Base-by-base conservation (phyloP, 306 rosid species). In the Quercus berberidifolia region DNA sequence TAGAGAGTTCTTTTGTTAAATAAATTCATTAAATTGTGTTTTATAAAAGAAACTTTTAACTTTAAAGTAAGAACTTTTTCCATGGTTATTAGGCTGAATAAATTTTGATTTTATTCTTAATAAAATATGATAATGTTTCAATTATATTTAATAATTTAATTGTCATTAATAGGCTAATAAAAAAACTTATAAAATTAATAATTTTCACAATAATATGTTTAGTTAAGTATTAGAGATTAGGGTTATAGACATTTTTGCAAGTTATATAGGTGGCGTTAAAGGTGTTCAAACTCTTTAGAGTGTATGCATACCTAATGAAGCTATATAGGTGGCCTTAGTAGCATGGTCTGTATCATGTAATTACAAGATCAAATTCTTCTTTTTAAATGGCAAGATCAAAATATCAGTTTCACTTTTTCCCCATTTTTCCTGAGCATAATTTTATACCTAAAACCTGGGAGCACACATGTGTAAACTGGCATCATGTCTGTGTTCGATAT, bases 401-500 rank as follows among this genome's bases (percentile, higher is more conserved):
- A n/a, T 20, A 57, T 6, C 64, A 20, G 15, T 21, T 13, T 13
- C 15, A 9, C 65, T 69, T 56, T 21, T 54, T 78, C 57, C 77
- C 43, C 67, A 23, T 58, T 69, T 54, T 21, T 69, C 23, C 72
- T 49, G 33, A 74, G 23, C 77, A 62, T 21, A 30, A 25, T 70
- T 74, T 80, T 75, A 69, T 41, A 4, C 41, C 78, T 62, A 13
- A 76, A 21, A 58, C 65, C 46, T 41, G 46, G 46, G 46, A 41
- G 46, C 46, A 41, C 46, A 41, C 1, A 3, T 41, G 46, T 2
- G 46, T 41, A 41, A 41, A 41, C 46, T 8, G 46, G 46, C 12
- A 41, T 41, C 46, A 41, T 41, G 12, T 41, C 12, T 41, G 12
- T 41, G 46, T 41, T 41, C 10, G 11, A 41, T 41, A 41, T 0